phyloP scores from a whole-genome alignment of 148 eudicot genomes.

The Rhododendron kiyosumense region DNA sequence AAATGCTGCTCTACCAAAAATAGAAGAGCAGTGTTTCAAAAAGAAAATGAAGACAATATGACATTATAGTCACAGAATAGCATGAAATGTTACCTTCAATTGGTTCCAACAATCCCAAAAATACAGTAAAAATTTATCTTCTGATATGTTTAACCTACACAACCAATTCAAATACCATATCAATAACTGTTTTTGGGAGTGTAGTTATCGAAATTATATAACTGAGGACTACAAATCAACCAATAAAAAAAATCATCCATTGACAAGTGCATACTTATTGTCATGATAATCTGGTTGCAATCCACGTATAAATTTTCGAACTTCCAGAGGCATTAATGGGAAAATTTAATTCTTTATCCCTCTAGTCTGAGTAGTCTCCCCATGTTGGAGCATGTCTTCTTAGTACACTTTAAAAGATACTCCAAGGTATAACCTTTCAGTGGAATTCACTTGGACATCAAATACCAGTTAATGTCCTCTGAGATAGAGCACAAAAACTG shows the following conservation, averaged over 20 bases:
- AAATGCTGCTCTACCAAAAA: background rate
- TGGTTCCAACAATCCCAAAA: conserved; percentile 92
- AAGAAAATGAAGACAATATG: background rate
- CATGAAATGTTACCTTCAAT: conserved; percentile 45
- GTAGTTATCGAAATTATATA: conserved; percentile 3
- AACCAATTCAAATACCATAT: conserved; percentile 18
- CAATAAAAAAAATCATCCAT: background rate
- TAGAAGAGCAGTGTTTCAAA: background rate
- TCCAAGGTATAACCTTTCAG: background rate
- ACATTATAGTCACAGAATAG: background rate
- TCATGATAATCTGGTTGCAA: background rate
- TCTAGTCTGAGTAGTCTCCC: background rate
- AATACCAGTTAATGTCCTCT: background rate
- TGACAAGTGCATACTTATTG: background rate
- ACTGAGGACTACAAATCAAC: background rate
- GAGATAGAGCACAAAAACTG: background rate
- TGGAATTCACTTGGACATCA: background rate
- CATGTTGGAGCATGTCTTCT: background rate
- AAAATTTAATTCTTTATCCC: background rate
- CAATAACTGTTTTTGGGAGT: background rate
- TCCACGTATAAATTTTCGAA: background rate
- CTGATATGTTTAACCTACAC: conserved; percentile 61
- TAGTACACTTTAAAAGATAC: background rate
- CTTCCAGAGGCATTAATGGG: background rate
- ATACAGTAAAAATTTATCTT: conserved; percentile 62